A percentile compares a stretch with the other conserved stretches of the same genome.
phyloP scores from a whole-genome alignment of 1,284 basidiomycete species.

The Austroboletus novae-zelandiae region DNA sequence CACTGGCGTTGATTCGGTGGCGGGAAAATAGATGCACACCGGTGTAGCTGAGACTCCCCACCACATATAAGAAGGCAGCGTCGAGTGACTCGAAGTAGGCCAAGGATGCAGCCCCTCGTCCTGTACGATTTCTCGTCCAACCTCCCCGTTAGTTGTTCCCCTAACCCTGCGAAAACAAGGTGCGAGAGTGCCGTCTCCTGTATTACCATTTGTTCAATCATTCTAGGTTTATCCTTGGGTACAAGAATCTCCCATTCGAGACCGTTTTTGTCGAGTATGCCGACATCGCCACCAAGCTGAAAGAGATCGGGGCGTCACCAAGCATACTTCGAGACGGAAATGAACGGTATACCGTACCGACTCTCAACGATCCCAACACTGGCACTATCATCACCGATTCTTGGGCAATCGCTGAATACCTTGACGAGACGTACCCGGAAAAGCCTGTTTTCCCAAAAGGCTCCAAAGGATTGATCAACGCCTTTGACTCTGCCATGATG shows the following conservation, averaged over 20 bases:
- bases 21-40: no score
- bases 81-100: neutral
- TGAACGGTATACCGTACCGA: slow-evolving; percentile 33
- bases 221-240: slow-evolving; percentile 26
- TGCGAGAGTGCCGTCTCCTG: neutral
- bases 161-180: slow-evolving; percentile 26
- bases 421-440: slow-evolving; percentile 43
- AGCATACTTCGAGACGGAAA: slow-evolving; percentile 13
- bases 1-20: no score
- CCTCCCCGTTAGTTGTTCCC: slow-evolving; percentile 19
- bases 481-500: slow-evolving; percentile 24
- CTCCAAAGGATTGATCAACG: slow-evolving; percentile 31
- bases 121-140: slow-evolving; percentile 5
- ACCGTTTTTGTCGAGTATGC: slow-evolving; percentile 30
- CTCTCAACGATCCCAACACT: slow-evolving; percentile 32
- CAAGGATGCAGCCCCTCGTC: slow-evolving; percentile 19
- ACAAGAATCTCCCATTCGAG: slow-evolving; percentile 32
- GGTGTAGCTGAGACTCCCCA: no score
- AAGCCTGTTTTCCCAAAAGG: slow-evolving; percentile 37
- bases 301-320: slow-evolving; percentile 28
- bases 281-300: slow-evolving; percentile 28
- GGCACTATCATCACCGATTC: slow-evolving; percentile 37
- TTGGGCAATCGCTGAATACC: slow-evolving; percentile 39
- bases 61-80: neutral
- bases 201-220: neutral